Evolutionary conservation across 257 asterid species (phyloP), one percentile per base, ranked within the genome.

Genomic region (Plantago ovata): DNA sequence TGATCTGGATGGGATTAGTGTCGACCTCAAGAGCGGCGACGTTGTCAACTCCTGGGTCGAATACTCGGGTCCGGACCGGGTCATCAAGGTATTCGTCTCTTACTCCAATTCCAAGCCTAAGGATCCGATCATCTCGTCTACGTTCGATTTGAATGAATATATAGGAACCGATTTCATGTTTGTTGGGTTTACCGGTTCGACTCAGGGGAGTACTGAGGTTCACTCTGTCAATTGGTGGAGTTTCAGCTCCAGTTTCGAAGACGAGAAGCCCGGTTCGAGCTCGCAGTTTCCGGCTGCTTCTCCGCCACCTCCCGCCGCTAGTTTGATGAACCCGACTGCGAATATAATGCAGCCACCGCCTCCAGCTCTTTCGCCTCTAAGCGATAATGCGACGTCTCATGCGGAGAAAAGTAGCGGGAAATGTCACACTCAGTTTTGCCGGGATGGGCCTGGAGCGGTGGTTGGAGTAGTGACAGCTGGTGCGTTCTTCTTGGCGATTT

Each of bases 221-320:
- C 96, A 87, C 65, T 73, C 71, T 63, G 75, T 87, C 18, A 85
- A 79, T 16, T 84, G 95, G 96, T 87, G 96, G 96, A 87, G 93
- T 59, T 87, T 87, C 64, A 71, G 65, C 52, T 84, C 96, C 4
- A 75, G 81, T 9, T 85, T 84, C 24, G 92, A 86, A 22, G 73
- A 5, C 6, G 14, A 61, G 4, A 72, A 43, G 24, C 62, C 92
- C 15, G 67, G 68, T 59, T 71, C 77, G 0, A 71, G 52, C 42
- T 64, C 84, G 13, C 44, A 36, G 3, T n/a, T 55, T 32, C 64
- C 74, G 6, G 39, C 63, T 48, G 58, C 39, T 28, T 39, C 82
- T 6, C 80, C 87, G 43, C 88, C 83, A 1, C 84, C 89, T 6
- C 76, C 87, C 0, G 39, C 70, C 5, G 55, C 70, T 13, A 73